Evolutionary conservation across 139 green algal genomes (phyloP), one percentile per base, ranked within the genome.

Genomic region (Closterium sp.): DNA sequence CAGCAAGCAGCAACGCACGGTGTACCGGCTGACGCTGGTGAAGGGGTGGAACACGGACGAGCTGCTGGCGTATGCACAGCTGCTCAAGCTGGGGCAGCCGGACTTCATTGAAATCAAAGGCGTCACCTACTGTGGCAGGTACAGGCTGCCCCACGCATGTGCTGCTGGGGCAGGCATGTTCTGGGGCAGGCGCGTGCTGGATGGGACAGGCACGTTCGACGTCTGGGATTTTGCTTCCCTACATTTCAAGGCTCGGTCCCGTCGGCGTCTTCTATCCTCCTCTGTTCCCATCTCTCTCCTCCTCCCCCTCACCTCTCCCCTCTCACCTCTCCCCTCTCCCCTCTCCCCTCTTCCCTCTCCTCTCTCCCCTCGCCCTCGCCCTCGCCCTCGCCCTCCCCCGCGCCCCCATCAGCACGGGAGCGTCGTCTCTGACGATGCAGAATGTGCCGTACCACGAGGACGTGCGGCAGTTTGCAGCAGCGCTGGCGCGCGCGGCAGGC

Each of bases 41-140:
- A 96, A 96, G 92, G 96, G 95, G 34, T 97, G 94, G 95, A 98
- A 97, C 94, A 96, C 96, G 95, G 91, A 92, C 12, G 96, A 98
- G 87, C 91, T 97, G 69, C 76, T 69, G 34, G 86, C 94, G 81
- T 98, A 98, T 88, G 96, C 95, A 0, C 81, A 90, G 12, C 91
- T 97, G 81, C 23, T 97, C 76, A 86, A 96, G 28, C 93, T 97
- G 35, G 96, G 96, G 2, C 66, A 93, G 19, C 96, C 96, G 12
- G 96, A 98, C 93, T 97, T 98, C 92, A 97, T 98, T 19, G 96
- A 98, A 90, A 97, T 98, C 89, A 97, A 96, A 91, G 96, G 96
- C 23, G 96, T 98, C 33, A 98, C 96, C 19, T 98, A 97, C 94
- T 98, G 96, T 87, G 96, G 96, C 85, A 90, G 34, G 92, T 94